Base-by-base conservation (phyloP, 192 early-diverging fungal species). In the Nowakowskiella sp. region DNA sequence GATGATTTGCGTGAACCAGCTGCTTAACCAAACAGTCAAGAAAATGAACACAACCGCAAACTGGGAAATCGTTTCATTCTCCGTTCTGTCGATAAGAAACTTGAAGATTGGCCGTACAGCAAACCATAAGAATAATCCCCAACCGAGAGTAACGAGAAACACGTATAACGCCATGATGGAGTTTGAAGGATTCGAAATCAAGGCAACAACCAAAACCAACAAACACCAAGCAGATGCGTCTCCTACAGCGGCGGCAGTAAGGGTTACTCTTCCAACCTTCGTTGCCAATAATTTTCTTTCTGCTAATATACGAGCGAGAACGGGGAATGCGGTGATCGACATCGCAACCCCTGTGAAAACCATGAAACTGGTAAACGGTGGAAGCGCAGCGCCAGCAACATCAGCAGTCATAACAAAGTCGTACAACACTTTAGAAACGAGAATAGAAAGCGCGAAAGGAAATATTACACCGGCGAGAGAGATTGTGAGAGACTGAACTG, bases 321-420 rank as follows among this genome's bases (percentile, higher is more conserved):
- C 92, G 0, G 92, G 92, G 51, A 92, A 94, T 0, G 92, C 91
- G 0, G 89, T 94, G 57, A 90, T 90, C 26, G 87, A 70, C 81
- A 92, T 90, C 39, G 87, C 85, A 4, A 91, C 86, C 31, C 89
- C 88, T 6, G 78, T 65, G 65, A 94, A 92, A 33, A 94, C 70
- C 13, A 92, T 24, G 56, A 90, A 92, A 22, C 67, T 83, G 10
- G 65, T 54, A 65, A 89, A 92, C 0, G 61, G 28, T 0, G 33
- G 31, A 1, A 65, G 47, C 8, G 49, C 22, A 3, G 10, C 29
- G 27, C 10, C 44, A 50, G 52, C 44, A 8, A 65, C 68, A 22
- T 62, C 50, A 47, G 36, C 13, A 1, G 75, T 49, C 24, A 73
- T 65, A 22, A 84, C 53, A 6, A 79, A 44, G 21, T 75, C 57